Conservation (phyloP, 2,329 filamentous ascomycete species). For the Aspergillus tanneri region DNA sequence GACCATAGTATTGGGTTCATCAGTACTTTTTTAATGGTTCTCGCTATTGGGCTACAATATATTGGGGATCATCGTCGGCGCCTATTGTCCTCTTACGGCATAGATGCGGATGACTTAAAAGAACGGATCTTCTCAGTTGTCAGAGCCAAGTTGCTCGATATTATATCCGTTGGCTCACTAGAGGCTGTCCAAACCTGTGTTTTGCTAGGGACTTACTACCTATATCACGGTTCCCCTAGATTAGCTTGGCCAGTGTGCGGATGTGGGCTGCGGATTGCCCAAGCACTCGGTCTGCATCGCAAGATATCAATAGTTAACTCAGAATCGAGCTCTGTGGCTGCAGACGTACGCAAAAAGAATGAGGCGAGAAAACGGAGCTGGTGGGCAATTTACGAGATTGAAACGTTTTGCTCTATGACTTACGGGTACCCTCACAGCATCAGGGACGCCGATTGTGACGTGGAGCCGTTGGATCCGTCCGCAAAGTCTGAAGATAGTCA, state of each 20-base stretch:
- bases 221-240: slow-evolving; percentile 37
- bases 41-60: slow-evolving; percentile 27
- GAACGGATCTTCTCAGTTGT: slow-evolving; percentile 18
- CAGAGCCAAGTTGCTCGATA: slow-evolving; percentile 21
- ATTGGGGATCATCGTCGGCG: slow-evolving; percentile 12
- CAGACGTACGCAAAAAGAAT: slow-evolving; percentile 3
- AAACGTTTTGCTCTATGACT: slow-evolving; percentile 43
- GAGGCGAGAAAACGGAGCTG: slow-evolving; percentile 39
- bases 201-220: slow-evolving; percentile 39
- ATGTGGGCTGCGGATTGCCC: slow-evolving; percentile 37
- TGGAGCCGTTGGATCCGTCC: slow-evolving; percentile 30
- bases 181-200: slow-evolving; percentile 38
- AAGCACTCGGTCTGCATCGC: slow-evolving; percentile 37
- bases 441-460: slow-evolving; percentile 33
- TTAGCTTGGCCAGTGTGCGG: slow-evolving; percentile 44
- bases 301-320: not conserved
- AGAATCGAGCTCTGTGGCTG: not conserved
- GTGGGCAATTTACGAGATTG: slow-evolving; percentile 46
- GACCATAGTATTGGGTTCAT: slow-evolving; percentile 13
- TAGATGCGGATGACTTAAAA: slow-evolving; percentile 9
- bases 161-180: slow-evolving; percentile 25
- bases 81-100: slow-evolving; percentile 4
- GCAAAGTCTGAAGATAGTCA: slow-evolving; percentile 11
- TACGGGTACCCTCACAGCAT: slow-evolving; percentile 42
- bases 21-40: slow-evolving; percentile 24